Evolutionary conservation across 176 grass and related monocot genomes (phyloP).

Genomic region (Raddia guianensis): DNA sequence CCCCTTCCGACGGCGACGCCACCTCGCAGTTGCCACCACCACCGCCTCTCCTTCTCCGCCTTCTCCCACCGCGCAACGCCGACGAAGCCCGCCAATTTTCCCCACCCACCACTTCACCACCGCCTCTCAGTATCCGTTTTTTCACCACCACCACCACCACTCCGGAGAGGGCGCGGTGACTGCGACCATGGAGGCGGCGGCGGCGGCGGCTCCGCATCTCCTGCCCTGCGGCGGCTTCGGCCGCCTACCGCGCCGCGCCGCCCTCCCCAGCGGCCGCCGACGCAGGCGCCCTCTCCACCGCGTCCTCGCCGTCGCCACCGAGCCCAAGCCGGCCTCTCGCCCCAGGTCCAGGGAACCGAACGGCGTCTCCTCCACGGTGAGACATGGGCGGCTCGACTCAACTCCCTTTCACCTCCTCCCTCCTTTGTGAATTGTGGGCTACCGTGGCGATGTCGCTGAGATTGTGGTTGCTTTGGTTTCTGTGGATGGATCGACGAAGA

Average conservation of each 20-base stretch:
- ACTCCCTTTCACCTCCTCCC: background rate
- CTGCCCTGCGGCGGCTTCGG: constrained; percentile 67
- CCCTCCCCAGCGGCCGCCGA: constrained; percentile 26
- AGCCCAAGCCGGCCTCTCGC: constrained; percentile 46
- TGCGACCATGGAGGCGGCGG: constrained; percentile 60
- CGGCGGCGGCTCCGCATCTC: constrained; percentile 56
- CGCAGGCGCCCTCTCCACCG: constrained; percentile 17
- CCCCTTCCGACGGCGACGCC: background rate
- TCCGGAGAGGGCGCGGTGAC: background rate
- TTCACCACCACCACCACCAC: background rate
- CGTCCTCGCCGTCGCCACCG: constrained; percentile 72
- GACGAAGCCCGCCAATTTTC: background rate
- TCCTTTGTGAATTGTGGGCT: background rate
- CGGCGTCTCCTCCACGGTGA: constrained; percentile 65
- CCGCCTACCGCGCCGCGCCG: constrained; percentile 35
- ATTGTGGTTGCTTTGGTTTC: background rate
- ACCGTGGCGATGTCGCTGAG: background rate
- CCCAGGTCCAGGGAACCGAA: constrained; percentile 16
- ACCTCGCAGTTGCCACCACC: background rate
- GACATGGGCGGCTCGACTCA: background rate
- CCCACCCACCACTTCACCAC: background rate
- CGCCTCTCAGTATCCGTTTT: background rate
- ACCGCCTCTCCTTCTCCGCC: background rate
- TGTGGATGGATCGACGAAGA: constrained; percentile 36
- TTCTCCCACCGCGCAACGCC: background rate